phyloP scores from a whole-genome alignment of 2,329 filamentous ascomycete genomes.

The Zymoseptoria crescenta region DNA sequence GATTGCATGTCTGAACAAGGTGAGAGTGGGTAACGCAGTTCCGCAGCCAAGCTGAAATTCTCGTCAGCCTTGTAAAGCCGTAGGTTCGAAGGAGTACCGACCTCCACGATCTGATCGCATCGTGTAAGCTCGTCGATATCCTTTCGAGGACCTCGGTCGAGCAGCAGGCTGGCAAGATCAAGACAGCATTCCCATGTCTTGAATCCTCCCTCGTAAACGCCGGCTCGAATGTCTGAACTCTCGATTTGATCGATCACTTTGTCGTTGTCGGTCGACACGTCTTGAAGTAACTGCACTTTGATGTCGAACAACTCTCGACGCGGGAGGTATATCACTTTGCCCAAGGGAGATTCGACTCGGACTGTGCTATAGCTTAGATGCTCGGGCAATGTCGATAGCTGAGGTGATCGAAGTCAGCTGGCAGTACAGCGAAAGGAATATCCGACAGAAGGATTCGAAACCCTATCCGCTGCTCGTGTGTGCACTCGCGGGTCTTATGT shows the following conservation, averaged over 20 bases:
- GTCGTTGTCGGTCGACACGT: constrained; percentile 41
- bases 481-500: neutral
- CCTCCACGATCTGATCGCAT: constrained; percentile 35
- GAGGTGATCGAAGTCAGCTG: neutral
- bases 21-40: constrained; percentile 64
- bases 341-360: constrained; percentile 52
- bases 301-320: constrained; percentile 77
- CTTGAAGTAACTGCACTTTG: constrained; percentile 71
- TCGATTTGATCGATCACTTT: constrained; percentile 53
- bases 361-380: constrained; percentile 64
- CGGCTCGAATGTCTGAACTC: constrained; percentile 67
- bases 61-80: neutral
- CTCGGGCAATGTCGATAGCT: constrained; percentile 57
- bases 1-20: constrained; percentile 58
- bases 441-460: neutral
- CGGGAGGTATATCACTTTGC: constrained; percentile 50
- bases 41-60: constrained; percentile 64
- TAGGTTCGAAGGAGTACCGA: constrained; percentile 10
- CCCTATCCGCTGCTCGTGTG: neutral
- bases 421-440: constrained; percentile 2
- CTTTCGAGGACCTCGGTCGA: constrained; percentile 37
- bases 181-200: constrained; percentile 86
- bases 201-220: constrained; percentile 79
- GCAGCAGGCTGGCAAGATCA: constrained; percentile 62
- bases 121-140: constrained; percentile 2